These are phyloP conservation scores for Ormosia semicastrata DNA, from an alignment of 306 rosid genomes.

Conservation along the genomic window DNA sequence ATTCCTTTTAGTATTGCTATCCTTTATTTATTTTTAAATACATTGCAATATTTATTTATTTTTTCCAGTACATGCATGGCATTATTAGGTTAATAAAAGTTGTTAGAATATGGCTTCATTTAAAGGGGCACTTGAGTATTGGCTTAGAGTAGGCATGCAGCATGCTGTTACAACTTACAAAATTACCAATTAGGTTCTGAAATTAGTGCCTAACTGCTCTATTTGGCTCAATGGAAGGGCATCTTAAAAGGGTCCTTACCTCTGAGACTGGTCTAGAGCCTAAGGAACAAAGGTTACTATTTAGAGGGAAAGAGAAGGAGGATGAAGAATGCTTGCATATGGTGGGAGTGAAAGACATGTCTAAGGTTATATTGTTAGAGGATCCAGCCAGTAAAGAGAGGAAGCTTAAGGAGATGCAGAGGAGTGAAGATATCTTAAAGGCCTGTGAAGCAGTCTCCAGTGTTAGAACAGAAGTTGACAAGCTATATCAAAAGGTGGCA, in stretches of 20 bases:
- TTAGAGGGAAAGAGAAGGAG: conserved; percentile 72
- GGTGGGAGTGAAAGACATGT: conserved; percentile 66
- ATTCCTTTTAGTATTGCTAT: neutral
- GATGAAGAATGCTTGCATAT: conserved; percentile 63
- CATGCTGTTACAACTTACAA: neutral
- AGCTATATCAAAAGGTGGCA: conserved; percentile 61
- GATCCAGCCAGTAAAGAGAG: conserved; percentile 76
- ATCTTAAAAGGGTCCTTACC: conserved; percentile 56
- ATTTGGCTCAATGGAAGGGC: conserved; percentile 45
- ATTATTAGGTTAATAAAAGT: neutral
- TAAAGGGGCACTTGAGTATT: conserved; percentile 5
- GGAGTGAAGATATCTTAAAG: conserved; percentile 33
- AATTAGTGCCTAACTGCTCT: conserved; percentile 16
- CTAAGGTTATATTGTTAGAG: conserved; percentile 61
- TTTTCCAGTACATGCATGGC: neutral
- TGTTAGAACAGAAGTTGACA: conserved; percentile 55
- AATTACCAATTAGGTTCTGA: neutral
- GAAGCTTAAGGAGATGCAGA: conserved; percentile 57
- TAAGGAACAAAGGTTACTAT: conserved; percentile 60
- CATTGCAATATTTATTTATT: neutral
- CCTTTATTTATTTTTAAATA: neutral
- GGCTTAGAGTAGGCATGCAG: neutral
- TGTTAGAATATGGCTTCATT: conserved; percentile 1
- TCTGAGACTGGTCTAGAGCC: conserved; percentile 60
- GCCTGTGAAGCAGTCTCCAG: conserved; percentile 49